Evolutionary conservation across 1,139 yeast genomes (phyloP).

Genomic region (Saccharomyces hybrid): DNA sequence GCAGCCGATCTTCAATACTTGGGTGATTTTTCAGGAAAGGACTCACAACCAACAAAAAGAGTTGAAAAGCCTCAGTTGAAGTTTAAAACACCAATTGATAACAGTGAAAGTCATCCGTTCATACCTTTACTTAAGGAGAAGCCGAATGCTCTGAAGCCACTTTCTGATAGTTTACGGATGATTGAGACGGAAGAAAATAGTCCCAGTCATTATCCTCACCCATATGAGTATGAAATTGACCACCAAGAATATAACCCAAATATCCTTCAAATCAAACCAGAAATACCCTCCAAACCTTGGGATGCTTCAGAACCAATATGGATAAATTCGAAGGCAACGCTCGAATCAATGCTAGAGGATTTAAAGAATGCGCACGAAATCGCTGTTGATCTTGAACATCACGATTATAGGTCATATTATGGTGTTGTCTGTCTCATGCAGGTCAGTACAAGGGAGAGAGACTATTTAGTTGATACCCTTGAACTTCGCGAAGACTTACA

Average conservation of each 20-base stretch:
- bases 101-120: slow-evolving; percentile 64
- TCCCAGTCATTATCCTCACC: slow-evolving; percentile 68
- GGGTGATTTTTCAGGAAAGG: slow-evolving; percentile 37
- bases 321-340: slow-evolving; percentile 54
- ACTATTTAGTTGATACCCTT: slow-evolving; percentile 75
- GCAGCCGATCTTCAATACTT: slow-evolving; percentile 37
- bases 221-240: slow-evolving; percentile 72
- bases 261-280: slow-evolving; percentile 42
- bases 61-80: slow-evolving; percentile 63
- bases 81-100: slow-evolving; percentile 58
- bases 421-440: slow-evolving; percentile 95
- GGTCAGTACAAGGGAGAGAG: slow-evolving; percentile 72
- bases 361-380: slow-evolving; percentile 51
- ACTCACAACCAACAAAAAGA: slow-evolving; percentile 27
- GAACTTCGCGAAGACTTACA: slow-evolving; percentile 66
- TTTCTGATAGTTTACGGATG: slow-evolving; percentile 44
- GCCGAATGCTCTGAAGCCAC: slow-evolving; percentile 58
- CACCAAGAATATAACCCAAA: slow-evolving; percentile 61
- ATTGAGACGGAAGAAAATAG: slow-evolving; percentile 36
- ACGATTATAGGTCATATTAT: slow-evolving; percentile 80
- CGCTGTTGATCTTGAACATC: slow-evolving; percentile 97
- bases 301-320: slow-evolving; percentile 53
- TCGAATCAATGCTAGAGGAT: slow-evolving; percentile 48
- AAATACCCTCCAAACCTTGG: slow-evolving; percentile 61
- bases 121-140: slow-evolving; percentile 62